Evolutionary conservation across 1,284 basidiomycete genomes (phyloP), one percentile per base, ranked within the genome.

Genomic region (Sporisorium exsertum): DNA sequence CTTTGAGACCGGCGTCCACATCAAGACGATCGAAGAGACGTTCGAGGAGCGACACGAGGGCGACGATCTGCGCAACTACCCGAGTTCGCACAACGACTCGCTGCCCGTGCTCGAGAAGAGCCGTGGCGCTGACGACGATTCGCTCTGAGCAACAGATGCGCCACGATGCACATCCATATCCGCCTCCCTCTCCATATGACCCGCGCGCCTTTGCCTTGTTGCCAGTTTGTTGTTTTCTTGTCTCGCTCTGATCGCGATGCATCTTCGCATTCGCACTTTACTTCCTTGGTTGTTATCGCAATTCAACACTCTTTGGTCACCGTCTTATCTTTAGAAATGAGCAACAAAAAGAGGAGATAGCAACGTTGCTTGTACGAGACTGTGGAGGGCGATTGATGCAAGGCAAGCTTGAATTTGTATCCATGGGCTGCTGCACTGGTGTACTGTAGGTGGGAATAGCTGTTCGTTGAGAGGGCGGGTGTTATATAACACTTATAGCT

Each of bases 11-110:
- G 78, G 78, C 47, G 58, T 80, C 42, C 78, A 78, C 65, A 77
- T 80, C 72, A 72, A 71, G 55, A 80, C 78, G 9, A 77, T 80
- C 51, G 78, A 80, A 60, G 78, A 80, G 66, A 72, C 64, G 12
- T 80, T 76, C 50, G 78, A 80, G 64, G 78, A 80, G 61, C 63
- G 77, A 32, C 69, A 76, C 57, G 58, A 78, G 26, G 64, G 45
- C 13, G 77, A 72, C 24, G 64, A 57, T 22, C 33, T 72, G 24
- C 55, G 66, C 15, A 26, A 18, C 40, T 77, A 73, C 49, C 70
- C 75, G 22, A 78, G 71, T 55, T 72, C 61, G 56, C 67, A 78
- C 59, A 75, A 70, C 42, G 65, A 62, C 50, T 76, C 73, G 58
- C 57, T 76, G 10, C 73, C 69, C 24, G 53, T 53, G 24, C 52